A percentile compares a stretch with the other conserved stretches of the same genome.
phyloP scores from a whole-genome alignment of 768 basidiomycete species.

The Tricholoma flavovirens region DNA sequence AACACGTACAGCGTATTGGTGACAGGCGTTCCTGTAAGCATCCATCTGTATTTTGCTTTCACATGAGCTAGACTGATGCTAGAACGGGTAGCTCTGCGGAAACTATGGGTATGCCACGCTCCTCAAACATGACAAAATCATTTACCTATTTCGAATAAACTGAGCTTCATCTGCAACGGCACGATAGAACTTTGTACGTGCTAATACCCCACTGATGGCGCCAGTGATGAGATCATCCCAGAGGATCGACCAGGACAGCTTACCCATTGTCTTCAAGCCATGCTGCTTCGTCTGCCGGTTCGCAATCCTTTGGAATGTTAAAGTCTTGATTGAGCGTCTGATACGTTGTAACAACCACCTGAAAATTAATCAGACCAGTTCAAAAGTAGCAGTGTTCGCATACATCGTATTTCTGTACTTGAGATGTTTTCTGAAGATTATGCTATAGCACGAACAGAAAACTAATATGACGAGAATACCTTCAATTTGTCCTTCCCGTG shows the following conservation, averaged over 20 bases:
- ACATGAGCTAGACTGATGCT: conserved; percentile 58
- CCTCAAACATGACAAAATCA: background rate
- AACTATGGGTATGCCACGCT: background rate
- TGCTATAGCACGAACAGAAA: background rate
- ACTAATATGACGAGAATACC: conserved; percentile 16
- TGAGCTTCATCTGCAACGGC: conserved; percentile 78
- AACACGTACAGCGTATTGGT: conserved; percentile 57
- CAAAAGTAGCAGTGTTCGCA: conserved; percentile 6
- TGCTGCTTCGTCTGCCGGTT: conserved; percentile 39
- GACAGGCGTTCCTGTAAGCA: conserved; percentile 71
- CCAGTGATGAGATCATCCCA: background rate
- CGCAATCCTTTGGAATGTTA: conserved; percentile 41
- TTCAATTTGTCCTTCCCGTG: conserved; percentile 68
- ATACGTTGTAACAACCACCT: conserved; percentile 77
- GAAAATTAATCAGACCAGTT: background rate
- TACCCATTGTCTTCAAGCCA: conserved; percentile 50
- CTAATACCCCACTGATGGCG: conserved; percentile 48
- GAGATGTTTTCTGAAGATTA: conserved; percentile 32
- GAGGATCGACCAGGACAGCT: conserved; percentile 3
- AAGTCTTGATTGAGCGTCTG: conserved; percentile 65
- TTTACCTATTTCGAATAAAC: conserved; percentile 61
- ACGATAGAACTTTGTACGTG: conserved; percentile 59
- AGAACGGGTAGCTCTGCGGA: conserved; percentile 44
- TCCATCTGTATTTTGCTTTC: conserved; percentile 67
- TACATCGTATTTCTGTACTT: conserved; percentile 51